Evolutionary conservation across 768 basidiomycete genomes (phyloP), one percentile per base, ranked within the genome.

Genomic region (Lentinula raphanica): DNA sequence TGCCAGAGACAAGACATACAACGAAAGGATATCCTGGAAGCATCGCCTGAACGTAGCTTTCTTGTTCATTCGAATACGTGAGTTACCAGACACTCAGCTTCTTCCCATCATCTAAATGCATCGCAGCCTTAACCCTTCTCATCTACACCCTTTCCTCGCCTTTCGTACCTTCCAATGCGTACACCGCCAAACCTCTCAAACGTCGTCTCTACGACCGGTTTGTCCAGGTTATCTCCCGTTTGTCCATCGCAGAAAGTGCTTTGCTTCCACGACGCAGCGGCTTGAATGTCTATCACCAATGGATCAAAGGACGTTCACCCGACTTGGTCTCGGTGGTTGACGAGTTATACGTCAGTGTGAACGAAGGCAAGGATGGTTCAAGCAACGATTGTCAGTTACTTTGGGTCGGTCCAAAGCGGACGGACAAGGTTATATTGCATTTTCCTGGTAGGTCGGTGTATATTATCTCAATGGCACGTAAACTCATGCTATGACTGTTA

Each of bases 381-480:
- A n/a, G 38, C 13, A 13, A 12, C 19, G 1, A 21, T n/a, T 25
- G 28, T 32, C 25, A n/a, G 13, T 48, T 54, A 32, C 54, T 73
- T 9, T 76, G 74, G 74, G 59, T 74, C 45, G 70, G 72, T 27
- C 60, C 66, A 9, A 69, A 67, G 29, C 62, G 67, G 32, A 66
- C 68, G 1, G 71, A 72, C 3, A 66, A 66, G 7, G 71, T 76
- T 1, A 59, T 74, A 2, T 42, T 73, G 3, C 74, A 69, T 49
- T 39, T 69, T 29, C 73, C 72, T 59, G 74, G 74, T 68, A 15
- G 64, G 61, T 23, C 12, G 19, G 3, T 44, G 19, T 13, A 21
- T 7, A 12, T 9, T 27, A 32, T 23, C 17, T n/a, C 35, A n/a
- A 27, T 17, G 4, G 27, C 15, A 32, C 25, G 17, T 13, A n/a